Percentiles rank a stretch among this genome's conserved stretches.
phyloP scores from a whole-genome alignment of 2,329 filamentous ascomycete genomes.

The Cercospora zeae-maydis region DNA sequence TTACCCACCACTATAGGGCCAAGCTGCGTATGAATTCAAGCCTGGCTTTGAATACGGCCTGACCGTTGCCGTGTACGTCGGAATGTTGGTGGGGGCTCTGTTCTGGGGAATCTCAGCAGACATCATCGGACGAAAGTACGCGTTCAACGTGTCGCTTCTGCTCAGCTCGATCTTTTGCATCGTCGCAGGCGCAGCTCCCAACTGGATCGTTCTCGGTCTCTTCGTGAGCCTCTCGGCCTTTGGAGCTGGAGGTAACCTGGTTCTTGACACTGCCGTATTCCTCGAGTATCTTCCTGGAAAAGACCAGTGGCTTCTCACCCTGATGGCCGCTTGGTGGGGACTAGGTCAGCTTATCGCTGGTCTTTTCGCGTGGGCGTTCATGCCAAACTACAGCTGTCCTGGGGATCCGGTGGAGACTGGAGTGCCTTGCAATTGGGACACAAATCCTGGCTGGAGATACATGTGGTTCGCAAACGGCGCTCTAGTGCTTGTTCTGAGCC shows the following conservation, averaged over 20 bases:
- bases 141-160: constrained; percentile 66
- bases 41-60: constrained; percentile 53
- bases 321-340: constrained; percentile 59
- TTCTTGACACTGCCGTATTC: constrained; percentile 61
- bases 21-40: constrained; percentile 58
- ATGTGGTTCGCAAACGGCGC: constrained; percentile 53
- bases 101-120: constrained; percentile 69
- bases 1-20: constrained; percentile 19
- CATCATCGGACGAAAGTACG: constrained; percentile 63
- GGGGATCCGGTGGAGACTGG: constrained; percentile 38
- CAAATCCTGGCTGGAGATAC: constrained; percentile 58
- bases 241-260: constrained; percentile 61
- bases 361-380: constrained; percentile 54
- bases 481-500: constrained; percentile 53
- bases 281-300: constrained; percentile 56
- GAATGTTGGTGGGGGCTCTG: constrained; percentile 54
- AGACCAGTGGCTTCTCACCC: constrained; percentile 62
- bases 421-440: constrained; percentile 47
- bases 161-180: constrained; percentile 61
- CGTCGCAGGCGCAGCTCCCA: constrained; percentile 63
- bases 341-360: constrained; percentile 51
- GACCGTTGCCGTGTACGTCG: constrained; percentile 59
- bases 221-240: constrained; percentile 63
- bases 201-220: constrained; percentile 61
- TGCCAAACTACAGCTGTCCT: constrained; percentile 50